Base-by-base conservation (phyloP, 257 asterid species). In the Nicotiana benthamiana region DNA sequence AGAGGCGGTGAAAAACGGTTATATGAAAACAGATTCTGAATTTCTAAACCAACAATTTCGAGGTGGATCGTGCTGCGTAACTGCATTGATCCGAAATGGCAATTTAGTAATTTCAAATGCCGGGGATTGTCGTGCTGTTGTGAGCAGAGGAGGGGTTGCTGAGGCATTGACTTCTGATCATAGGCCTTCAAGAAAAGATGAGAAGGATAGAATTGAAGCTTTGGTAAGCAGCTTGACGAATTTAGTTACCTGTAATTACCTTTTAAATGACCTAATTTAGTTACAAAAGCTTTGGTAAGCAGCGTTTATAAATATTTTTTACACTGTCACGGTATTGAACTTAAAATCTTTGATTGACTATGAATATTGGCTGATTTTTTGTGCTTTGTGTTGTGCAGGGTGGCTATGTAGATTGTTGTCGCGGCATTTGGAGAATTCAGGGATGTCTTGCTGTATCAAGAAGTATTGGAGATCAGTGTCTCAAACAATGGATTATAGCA, bases 371-470 rank as follows among this genome's bases (percentile, higher is more conserved):
- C 78, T 86, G 79, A 89, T 83, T 67, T 26, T 40, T 5, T 48
- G 61, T 84, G 22, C 72, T 56, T 56, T 26, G 52, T 48, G 78
- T 26, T 74, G 56, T 80, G 22, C 56, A 95, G 98, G 96, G 97
- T 66, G 99, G 99, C 34, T 95, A 89, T 81, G 97, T 92, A 5
- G 97, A 92, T 77, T 79, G 88, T 52, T 85, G 91, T 74, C 82
- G 84, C 64, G 98, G 99, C 26, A 89, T 89, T 67, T 87, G 91
- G 93, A 87, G 98, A 88, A 91, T 95, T 26, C 90, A 90, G 28
- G 98, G 99, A 74, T 89, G 98, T 27, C 87, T 95, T 53, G 97
- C 98, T 27, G 97, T 95, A 0, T 93, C 99, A 4, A 87, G 99
- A 79, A 87, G 90, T 26, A 92, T 95, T 43, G 99, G 99, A 22